These are phyloP conservation scores for Blastobotrys illinoisensis DNA, from an alignment of 1,139 yeast genomes.

Conservation along the genomic window DNA sequence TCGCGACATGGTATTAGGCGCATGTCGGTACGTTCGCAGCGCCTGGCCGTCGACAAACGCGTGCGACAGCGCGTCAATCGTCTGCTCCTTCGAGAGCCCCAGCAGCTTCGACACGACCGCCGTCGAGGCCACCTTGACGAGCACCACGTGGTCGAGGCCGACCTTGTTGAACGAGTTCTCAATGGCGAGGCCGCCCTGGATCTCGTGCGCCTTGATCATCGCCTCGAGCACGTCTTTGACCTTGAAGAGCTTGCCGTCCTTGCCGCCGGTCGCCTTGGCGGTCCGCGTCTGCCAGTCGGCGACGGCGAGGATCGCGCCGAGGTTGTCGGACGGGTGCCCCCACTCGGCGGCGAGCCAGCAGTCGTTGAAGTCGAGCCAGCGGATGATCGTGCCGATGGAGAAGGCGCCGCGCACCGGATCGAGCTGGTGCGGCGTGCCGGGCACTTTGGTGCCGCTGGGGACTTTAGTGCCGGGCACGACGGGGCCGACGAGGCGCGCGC, in stretches of 20 bases:
- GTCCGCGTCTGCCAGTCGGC: conserved; percentile 51
- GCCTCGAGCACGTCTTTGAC: conserved; percentile 47
- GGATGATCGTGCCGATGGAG: conserved; percentile 49
- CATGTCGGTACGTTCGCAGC: conserved; percentile 54
- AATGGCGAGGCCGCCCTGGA: conserved; percentile 52
- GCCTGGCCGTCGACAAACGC: conserved; percentile 58
- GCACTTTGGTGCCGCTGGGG: conserved; percentile 49
- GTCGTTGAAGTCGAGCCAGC: conserved; percentile 58
- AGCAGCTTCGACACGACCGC: conserved; percentile 53
- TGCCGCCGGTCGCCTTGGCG: conserved; percentile 38
- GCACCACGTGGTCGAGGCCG: conserved; percentile 55
- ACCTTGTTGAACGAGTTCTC: conserved; percentile 55
- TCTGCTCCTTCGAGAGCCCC: conserved; percentile 45
- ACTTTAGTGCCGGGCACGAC: conserved; percentile 51
- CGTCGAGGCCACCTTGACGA: conserved; percentile 57
- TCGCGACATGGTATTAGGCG: conserved; percentile 57
- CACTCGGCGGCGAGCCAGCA: conserved; percentile 64
- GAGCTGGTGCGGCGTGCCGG: conserved; percentile 46
- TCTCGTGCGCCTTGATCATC: conserved; percentile 59
- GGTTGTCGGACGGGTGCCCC: conserved; percentile 60
- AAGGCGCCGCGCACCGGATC: conserved; percentile 57
- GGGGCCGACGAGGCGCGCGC: conserved; percentile 46
- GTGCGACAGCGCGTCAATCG: conserved; percentile 51
- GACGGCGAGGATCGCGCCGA: conserved; percentile 54
- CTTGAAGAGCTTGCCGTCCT: conserved; percentile 40